These are phyloP conservation scores for Leishmania amazonensis DNA, from an alignment of 208 protist species.

Conservation along the genomic window DNA sequence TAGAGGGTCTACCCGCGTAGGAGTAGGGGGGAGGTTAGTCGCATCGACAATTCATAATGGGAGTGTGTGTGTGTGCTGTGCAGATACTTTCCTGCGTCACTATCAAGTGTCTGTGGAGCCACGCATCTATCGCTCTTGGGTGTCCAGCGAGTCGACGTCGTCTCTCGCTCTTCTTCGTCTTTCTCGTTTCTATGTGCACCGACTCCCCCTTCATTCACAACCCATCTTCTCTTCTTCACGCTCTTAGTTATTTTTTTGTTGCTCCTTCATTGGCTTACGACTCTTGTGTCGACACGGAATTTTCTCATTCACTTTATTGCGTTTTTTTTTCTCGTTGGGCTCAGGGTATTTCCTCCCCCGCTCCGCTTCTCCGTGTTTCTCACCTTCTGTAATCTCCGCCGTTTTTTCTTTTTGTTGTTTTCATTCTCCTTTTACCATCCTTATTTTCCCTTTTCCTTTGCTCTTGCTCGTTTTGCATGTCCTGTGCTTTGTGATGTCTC, in stretches of 20 bases:
- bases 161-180: neutral
- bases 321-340: neutral
- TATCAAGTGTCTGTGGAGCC: neutral
- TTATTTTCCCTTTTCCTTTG: constrained; percentile 1
- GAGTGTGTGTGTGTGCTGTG: neutral
- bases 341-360: too few relatives aligned
- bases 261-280: too few relatives aligned
- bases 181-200: neutral
- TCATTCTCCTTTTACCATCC: neutral
- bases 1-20: neutral
- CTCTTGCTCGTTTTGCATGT: neutral
- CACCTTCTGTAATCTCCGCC: neutral
- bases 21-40: neutral
- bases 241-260: too few relatives aligned
- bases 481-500: neutral
- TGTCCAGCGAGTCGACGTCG: neutral
- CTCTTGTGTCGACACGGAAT: too few relatives aligned
- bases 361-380: too few relatives aligned
- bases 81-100: neutral
- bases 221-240: neutral
- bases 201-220: neutral
- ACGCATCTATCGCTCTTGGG: neutral
- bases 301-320: neutral
- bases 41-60: neutral
- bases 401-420: neutral